These are phyloP conservation scores for Clitopilus passeckerianus DNA, from an alignment of 768 basidiomycete genomes.

Conservation along the genomic window DNA sequence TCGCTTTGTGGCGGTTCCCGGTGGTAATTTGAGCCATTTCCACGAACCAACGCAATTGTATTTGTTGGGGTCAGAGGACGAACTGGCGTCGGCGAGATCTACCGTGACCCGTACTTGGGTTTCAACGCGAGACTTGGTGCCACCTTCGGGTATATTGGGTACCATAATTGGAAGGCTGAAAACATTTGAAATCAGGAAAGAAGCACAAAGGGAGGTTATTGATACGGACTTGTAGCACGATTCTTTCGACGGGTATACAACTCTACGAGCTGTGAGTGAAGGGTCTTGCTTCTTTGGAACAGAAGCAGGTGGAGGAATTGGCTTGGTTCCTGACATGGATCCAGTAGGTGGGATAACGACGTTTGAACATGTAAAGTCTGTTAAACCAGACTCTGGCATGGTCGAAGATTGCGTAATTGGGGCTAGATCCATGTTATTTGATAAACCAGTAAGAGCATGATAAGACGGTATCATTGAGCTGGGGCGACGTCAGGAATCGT, in stretches of 20 bases:
- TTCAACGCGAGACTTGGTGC: slow-evolving; percentile 92
- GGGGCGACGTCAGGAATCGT: slow-evolving; percentile 4
- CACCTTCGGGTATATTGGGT: slow-evolving; percentile 75
- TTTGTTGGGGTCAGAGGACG: slow-evolving; percentile 53
- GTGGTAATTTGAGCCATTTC: slow-evolving; percentile 82
- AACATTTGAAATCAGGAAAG: slow-evolving; percentile 8
- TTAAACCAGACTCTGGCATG: slow-evolving; percentile 15
- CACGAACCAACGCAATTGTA: slow-evolving; percentile 86
- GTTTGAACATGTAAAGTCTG: slow-evolving; percentile 23
- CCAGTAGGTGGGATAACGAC: slow-evolving; percentile 29
- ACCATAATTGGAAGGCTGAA: slow-evolving; percentile 74
- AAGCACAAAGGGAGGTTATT: background rate
- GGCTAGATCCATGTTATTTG: slow-evolving; percentile 1
- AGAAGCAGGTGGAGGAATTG: slow-evolving; percentile 63
- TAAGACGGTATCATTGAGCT: slow-evolving; percentile 11
- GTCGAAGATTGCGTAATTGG: slow-evolving; percentile 11
- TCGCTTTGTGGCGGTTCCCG: slow-evolving; percentile 79
- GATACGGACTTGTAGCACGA: slow-evolving; percentile 67
- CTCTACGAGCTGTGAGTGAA: slow-evolving; percentile 43
- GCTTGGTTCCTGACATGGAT: slow-evolving; percentile 48
- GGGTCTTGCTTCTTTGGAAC: slow-evolving; percentile 53
- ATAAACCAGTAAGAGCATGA: background rate
- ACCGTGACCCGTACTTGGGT: slow-evolving; percentile 87
- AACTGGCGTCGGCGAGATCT: slow-evolving; percentile 68
- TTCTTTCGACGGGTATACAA: slow-evolving; percentile 71